Evolutionary conservation across 352 stramenopile species (phyloP).

Genomic region (Globisporangium canariense): DNA sequence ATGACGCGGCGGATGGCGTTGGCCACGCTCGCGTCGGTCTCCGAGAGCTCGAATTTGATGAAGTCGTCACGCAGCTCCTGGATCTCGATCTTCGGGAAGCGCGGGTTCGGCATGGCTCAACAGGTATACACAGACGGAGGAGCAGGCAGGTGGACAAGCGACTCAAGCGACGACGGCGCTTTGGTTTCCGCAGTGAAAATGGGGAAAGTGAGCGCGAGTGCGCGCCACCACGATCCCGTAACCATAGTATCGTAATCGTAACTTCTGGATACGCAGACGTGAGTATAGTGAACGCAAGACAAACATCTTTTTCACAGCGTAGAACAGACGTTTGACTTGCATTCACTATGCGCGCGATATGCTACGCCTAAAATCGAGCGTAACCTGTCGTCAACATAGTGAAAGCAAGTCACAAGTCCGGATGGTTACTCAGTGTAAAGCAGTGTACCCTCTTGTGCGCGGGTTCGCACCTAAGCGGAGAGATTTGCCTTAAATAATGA

Average conservation of each 20-base stretch:
- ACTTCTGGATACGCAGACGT: too few species aligned
- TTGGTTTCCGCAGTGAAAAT: conserved; percentile 14
- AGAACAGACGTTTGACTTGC: too few species aligned
- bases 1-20: conserved; percentile 98
- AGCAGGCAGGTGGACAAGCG: background rate
- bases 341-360: too few species aligned
- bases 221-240: background rate
- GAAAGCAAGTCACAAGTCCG: too few species aligned
- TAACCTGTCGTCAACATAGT: too few species aligned
- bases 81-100: conserved; percentile 93
- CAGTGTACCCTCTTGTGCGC: background rate
- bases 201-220: conserved; percentile 7
- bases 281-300: too few species aligned
- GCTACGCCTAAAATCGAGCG: too few species aligned
- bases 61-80: conserved; percentile 93
- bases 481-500: background rate
- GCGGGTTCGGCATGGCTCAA: conserved; percentile 73
- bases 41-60: conserved; percentile 97
- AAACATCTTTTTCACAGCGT: too few species aligned
- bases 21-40: conserved; percentile 95
- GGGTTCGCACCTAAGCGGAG: background rate
- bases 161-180: background rate
- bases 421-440: too few species aligned
- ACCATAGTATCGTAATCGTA: too few species aligned
- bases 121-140: background rate